phyloP scores from a whole-genome alignment of 257 asterid species.

The Rehmannia glutinosa region DNA sequence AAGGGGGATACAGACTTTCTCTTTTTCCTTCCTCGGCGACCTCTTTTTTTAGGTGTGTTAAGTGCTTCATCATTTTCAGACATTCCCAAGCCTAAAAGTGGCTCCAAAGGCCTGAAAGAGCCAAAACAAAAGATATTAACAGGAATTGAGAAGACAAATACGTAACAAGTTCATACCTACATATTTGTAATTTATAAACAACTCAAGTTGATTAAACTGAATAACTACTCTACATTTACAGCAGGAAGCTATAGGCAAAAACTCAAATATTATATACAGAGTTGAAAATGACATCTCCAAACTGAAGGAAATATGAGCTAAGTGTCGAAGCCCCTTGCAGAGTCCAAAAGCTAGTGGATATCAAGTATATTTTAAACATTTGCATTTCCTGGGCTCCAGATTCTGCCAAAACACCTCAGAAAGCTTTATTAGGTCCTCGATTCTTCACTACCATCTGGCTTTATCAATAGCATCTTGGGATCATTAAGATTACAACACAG shows the following conservation, averaged over 20 bases:
- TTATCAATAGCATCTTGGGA: neutral
- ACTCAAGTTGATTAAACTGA: neutral
- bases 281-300: slow-evolving; percentile 8
- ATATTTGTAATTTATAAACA: neutral
- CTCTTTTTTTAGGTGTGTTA: slow-evolving; percentile 33
- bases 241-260: neutral
- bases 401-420: slow-evolving; percentile 5
- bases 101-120: slow-evolving; percentile 55
- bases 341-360: slow-evolving; percentile 10
- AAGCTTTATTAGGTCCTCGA: neutral
- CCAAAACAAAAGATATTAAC: neutral
- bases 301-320: slow-evolving; percentile 2
- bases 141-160: neutral
- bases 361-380: slow-evolving; percentile 7
- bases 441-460: slow-evolving; percentile 5
- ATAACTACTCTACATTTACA: neutral
- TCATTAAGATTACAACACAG: neutral
- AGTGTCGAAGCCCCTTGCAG: neutral
- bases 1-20: slow-evolving; percentile 71
- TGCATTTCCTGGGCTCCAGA: slow-evolving; percentile 4
- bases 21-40: slow-evolving; percentile 72
- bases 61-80: slow-evolving; percentile 39
- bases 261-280: neutral
- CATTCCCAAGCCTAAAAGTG: slow-evolving; percentile 39
- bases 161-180: neutral